Base-by-base conservation (phyloP, 257 asterid species). In the Thymus mandschuricus region DNA sequence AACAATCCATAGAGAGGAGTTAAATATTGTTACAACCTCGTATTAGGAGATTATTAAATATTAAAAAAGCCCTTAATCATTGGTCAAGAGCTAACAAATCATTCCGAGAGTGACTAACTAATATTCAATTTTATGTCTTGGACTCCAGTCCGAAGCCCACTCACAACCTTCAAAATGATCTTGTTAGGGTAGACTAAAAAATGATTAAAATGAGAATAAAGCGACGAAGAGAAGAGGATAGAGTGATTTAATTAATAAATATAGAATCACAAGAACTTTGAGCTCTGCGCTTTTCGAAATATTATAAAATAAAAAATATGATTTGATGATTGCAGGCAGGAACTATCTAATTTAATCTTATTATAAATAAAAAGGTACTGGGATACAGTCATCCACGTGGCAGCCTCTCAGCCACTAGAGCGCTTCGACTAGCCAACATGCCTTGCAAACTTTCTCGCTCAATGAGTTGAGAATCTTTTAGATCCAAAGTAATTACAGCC, bases 341-440 rank as follows among this genome's bases (percentile, higher is more conserved):
- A 41, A 51, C 3, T 10, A 69, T 12, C 10, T 57, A 75, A 34
- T 31, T 29, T 55, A 68, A 60, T 33, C 8, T 13, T 41, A 44
- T 56, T 10, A 15, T 9, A 29, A 7, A 43, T 38, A 38, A 38
- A 41, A 45, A 13, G 58, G 8, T 10, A 57, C 50, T 55, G 74
- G 62, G 73, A 57, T 78, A 75, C 78, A 29, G 63, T 58, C 35
- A 64, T 58, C 72, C 78, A 79, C 84, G 82, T 79, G 86, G 82
- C 76, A 35, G 43, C 34, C 64, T 63, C 69, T 76, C 78, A 34
- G 65, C 86, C 86, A 82, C 77, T 41, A 56, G 64, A 3, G 41
- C 34, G 54, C 56, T 51, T 34, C 60, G 49, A 76, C 69, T 69
- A 50, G 56, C 72, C 54, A 78, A 29, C 31, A 48, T 29, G 52